Evolutionary conservation across 192 early-diverging fungal genomes (phyloP).

Genomic region (Phycomyces nitens): DNA sequence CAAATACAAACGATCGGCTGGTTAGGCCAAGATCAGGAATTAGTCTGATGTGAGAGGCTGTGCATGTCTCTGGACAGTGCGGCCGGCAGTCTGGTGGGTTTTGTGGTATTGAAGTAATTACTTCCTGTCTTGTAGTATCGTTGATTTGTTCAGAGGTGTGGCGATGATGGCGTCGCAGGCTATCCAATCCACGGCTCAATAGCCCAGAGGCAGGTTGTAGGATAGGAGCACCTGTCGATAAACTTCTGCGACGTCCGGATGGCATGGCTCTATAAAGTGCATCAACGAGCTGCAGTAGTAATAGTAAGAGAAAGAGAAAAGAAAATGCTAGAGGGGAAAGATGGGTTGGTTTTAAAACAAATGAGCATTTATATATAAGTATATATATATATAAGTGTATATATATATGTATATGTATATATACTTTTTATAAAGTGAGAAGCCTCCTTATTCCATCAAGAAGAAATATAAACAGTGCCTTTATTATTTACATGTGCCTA

Average conservation of each 20-base stretch:
- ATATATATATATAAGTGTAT: no score
- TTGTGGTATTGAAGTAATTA: not conserved
- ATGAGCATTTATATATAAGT: not conserved
- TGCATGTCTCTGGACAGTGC: not conserved
- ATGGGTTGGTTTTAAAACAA: not conserved
- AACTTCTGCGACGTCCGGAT: slow-evolving; percentile 2
- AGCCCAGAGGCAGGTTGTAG: not conserved
- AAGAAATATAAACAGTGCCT: no score
- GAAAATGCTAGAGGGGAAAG: not conserved
- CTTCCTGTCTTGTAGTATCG: not conserved
- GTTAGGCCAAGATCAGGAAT: slow-evolving; percentile 42
- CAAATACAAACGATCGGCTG: slow-evolving; percentile 54
- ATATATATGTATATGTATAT: no score
- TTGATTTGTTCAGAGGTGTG: not conserved
- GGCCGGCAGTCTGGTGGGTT: not conserved
- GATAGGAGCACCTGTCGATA: not conserved
- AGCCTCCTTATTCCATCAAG: no score
- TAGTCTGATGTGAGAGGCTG: slow-evolving; percentile 44
- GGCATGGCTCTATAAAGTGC: not conserved
- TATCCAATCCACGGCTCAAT: slow-evolving; percentile 13
- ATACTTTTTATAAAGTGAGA: no score
- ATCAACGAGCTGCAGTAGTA: not conserved
- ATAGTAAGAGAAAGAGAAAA: slow-evolving; percentile 7
- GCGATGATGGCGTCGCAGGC: slow-evolving; percentile 12
- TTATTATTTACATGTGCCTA: no score